A percentile compares a stretch with the other conserved stretches of the same genome.
Conservation (phyloP, 2,329 filamentous ascomycete species). For the Aspergillus clavatus region DNA sequence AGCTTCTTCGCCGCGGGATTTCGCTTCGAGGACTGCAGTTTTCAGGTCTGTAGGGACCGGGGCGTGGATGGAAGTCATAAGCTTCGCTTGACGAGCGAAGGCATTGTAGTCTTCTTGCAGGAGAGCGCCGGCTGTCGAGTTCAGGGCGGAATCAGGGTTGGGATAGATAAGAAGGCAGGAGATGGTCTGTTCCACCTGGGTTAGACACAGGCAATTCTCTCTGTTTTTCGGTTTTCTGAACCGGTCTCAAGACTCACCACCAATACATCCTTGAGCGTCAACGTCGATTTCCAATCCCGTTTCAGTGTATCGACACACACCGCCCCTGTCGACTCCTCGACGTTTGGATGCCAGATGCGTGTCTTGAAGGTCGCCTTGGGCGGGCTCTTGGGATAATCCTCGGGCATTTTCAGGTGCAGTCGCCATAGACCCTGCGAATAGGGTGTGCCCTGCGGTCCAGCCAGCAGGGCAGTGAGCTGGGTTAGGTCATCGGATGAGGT, state of each 20-base stretch:
- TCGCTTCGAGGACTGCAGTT: constrained; percentile 49
- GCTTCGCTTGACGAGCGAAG: constrained; percentile 53
- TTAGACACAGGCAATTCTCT: too few relatives aligned
- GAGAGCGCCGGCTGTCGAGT: constrained; percentile 55
- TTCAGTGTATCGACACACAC: constrained; percentile 63
- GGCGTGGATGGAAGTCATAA: constrained; percentile 61
- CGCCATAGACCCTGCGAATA: constrained; percentile 57
- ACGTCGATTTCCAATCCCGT: constrained; percentile 55
- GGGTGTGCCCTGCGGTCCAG: constrained; percentile 56
- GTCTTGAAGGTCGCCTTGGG: constrained; percentile 57
- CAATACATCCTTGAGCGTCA: constrained; percentile 57
- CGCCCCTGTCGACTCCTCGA: constrained; percentile 57
- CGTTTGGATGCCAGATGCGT: constrained; percentile 60
- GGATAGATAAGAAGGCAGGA: constrained; percentile 60
- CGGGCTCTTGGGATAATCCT: constrained; percentile 48
- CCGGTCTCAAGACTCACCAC: too few relatives aligned
- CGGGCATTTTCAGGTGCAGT: constrained; percentile 56
- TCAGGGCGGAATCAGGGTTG: constrained; percentile 60
- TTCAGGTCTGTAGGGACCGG: constrained; percentile 45
- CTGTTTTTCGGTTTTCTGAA: too few relatives aligned
- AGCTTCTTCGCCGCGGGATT: constrained; percentile 50
- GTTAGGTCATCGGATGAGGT: constrained; percentile 50
- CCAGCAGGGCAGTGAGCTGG: constrained; percentile 53
- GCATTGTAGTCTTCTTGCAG: constrained; percentile 56
- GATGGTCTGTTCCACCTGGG: constrained; percentile 44